Conservation (phyloP, 192 early-diverging fungal species). For the Pilobolus umbonatus region DNA sequence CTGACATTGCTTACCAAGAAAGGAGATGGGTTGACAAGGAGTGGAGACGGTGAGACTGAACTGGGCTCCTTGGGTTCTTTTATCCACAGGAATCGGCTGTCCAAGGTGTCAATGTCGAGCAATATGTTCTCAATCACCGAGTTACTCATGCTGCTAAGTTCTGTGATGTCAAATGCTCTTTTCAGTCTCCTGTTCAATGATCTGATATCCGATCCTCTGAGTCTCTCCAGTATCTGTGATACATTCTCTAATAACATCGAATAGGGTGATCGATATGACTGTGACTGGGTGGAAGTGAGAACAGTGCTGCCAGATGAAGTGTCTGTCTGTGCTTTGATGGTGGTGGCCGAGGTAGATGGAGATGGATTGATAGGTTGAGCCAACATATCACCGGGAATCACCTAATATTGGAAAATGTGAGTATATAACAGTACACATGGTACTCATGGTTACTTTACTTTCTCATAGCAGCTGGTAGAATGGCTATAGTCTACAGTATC, state of each 20-base stretch:
- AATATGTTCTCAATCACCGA: constrained; percentile 55
- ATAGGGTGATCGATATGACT: constrained; percentile 40
- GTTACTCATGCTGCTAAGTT: constrained; percentile 51
- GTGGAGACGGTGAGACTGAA: too few species aligned
- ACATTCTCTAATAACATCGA: constrained; percentile 35
- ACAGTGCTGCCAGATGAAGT: too few species aligned
- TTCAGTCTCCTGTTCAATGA: constrained; percentile 44
- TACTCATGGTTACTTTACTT: too few species aligned
- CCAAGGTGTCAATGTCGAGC: constrained; percentile 41
- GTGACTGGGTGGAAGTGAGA: too few species aligned
- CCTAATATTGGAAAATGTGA: too few species aligned
- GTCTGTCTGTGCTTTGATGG: constrained; percentile 3
- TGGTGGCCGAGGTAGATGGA: neutral
- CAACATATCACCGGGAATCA: too few species aligned
- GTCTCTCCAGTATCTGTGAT: constrained; percentile 35
- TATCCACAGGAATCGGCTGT: constrained; percentile 46
- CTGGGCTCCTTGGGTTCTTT: constrained; percentile 27
- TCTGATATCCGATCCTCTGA: constrained; percentile 47
- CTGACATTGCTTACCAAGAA: neutral
- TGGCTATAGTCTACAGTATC: too few species aligned
- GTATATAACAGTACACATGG: too few species aligned
- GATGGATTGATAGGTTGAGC: too few species aligned
- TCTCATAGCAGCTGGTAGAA: too few species aligned
- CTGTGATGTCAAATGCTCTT: constrained; percentile 53
- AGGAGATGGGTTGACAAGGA: too few species aligned